A percentile compares a stretch with the other conserved stretches of the same genome.
Conservation (phyloP, 805 yeast genomes). For the Spathaspora gorwiae region DNA sequence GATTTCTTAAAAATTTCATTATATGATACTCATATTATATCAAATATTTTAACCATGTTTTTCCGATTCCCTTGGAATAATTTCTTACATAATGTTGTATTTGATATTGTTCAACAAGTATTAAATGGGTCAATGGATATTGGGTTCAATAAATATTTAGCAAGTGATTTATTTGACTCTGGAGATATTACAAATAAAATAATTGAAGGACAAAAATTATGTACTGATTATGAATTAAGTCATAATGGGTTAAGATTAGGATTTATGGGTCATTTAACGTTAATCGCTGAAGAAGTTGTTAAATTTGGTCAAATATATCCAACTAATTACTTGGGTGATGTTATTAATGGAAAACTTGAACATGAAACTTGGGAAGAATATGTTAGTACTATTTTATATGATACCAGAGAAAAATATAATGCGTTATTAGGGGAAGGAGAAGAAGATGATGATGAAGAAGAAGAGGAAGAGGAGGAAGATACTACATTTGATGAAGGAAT, state of each 20-base stretch:
- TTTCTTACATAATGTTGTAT: conserved; percentile 43
- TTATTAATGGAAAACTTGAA: conserved; percentile 34
- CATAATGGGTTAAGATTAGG: conserved; percentile 67
- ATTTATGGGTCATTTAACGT: conserved; percentile 92
- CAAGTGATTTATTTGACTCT: conserved; percentile 55
- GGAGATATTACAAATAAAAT: conserved; percentile 40
- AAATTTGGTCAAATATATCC: conserved; percentile 60
- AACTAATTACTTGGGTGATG: conserved; percentile 29
- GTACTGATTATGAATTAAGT: conserved; percentile 53
- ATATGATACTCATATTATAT: conserved; percentile 40
- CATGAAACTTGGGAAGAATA: conserved; percentile 70
- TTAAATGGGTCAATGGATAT: conserved; percentile 46
- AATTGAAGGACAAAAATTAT: conserved; percentile 51
- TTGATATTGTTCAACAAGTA: conserved; percentile 45
- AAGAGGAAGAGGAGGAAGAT: conserved; percentile 21
- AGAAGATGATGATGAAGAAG: conserved; percentile 40
- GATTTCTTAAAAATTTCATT: conserved; percentile 39
- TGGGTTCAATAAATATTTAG: conserved; percentile 44
- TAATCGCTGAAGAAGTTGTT: conserved; percentile 94
- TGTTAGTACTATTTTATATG: conserved; percentile 76
- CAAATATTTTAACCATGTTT: conserved; percentile 40
- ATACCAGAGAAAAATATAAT: conserved; percentile 90
- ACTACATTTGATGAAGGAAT: conserved; percentile 32
- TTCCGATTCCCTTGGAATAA: conserved; percentile 46
- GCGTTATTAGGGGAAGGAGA: conserved; percentile 85